Base-by-base conservation (phyloP, 257 asterid species). In the Striga asiatica region DNA sequence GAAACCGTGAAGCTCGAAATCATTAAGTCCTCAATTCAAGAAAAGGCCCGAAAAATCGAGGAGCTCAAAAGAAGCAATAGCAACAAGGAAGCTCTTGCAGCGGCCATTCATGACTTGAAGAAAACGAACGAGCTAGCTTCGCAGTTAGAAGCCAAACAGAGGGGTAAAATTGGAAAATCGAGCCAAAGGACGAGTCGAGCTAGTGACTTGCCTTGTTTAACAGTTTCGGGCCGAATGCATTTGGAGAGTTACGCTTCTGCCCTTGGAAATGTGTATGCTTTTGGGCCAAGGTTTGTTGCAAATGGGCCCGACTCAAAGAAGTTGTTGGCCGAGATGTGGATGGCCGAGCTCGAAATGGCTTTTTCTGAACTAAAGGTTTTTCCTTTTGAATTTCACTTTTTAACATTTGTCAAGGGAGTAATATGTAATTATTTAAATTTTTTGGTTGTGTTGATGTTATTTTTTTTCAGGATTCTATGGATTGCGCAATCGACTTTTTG, bases 211-310 rank as follows among this genome's bases (percentile, higher is more conserved):
- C n/a, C n/a, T n/a, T 68, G 69, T 52, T 65, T 91, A 10, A 80
- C 95, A 0, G 74, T 41, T 41, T 74, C 83, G 2, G 96, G 96
- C 3, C 83, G 81, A 19, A 74, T 91, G 70, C 98, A 91, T 78
- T 73, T 91, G 64, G 92, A 84, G 79, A 84, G 96, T 52, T 79
- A 78, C 19, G 95, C 94, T 0, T 76, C 89, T 56, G 95, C 92
- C 37, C 79, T 91, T 16, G 98, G 98, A 38, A 84, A 74, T 49
- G 98, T 87, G 6, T 91, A 81, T 78, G 35, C 95, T 2, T 72
- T 83, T 24, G 95, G 96, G 64, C 98, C 98, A 22, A 75, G 92
- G 61, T 91, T 91, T 58, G 68, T 13, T 6, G 89, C 94, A 0
- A 66, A 65, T 18, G 67, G 22, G 66, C 38, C 58, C 1, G 77